A percentile compares a stretch with the other conserved stretches of the same genome.
Conservation (phyloP, 495 filamentous ascomycete genomes). For the Hypoxylon lienhwacheense region DNA sequence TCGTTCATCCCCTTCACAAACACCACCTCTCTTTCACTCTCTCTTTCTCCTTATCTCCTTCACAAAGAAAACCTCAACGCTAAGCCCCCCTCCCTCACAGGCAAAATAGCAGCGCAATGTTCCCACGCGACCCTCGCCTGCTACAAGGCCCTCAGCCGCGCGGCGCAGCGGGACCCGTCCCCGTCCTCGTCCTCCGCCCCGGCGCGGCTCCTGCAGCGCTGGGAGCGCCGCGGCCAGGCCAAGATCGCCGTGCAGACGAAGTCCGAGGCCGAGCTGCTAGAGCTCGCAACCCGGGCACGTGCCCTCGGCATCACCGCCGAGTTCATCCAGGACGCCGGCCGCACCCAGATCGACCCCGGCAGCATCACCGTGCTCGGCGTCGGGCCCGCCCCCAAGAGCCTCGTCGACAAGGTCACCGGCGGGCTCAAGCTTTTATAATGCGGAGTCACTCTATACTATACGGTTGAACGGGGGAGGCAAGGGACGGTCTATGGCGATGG, state of each 20-base stretch:
- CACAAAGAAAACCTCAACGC: neutral
- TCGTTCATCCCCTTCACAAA: conserved; percentile 25
- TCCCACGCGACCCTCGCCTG: conserved; percentile 95
- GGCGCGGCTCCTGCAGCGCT: conserved; percentile 70
- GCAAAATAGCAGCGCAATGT: conserved; percentile 96
- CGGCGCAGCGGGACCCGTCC: conserved; percentile 48
- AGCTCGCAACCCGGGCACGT: conserved; percentile 75
- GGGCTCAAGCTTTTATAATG: conserved; percentile 78
- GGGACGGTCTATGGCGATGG: neutral
- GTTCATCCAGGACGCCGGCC: conserved; percentile 90
- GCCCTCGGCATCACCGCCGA: conserved; percentile 84
- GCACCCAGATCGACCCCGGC: conserved; percentile 94
- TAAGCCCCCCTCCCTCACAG: conserved; percentile 47
- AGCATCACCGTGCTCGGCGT: conserved; percentile 90
- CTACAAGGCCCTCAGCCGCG: conserved; percentile 78
- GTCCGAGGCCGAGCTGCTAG: conserved; percentile 77
- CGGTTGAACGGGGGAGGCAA: neutral
- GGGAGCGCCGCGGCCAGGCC: conserved; percentile 83
- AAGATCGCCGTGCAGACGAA: conserved; percentile 91
- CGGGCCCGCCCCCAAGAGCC: conserved; percentile 81
- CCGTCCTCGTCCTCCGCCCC: conserved; percentile 53
- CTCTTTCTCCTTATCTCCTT: neutral
- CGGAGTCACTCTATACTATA: neutral
- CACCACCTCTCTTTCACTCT: neutral
- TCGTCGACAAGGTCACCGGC: conserved; percentile 85